Conservation (phyloP, 2,329 filamentous ascomycete species). For the Akanthomyces lecanii region DNA sequence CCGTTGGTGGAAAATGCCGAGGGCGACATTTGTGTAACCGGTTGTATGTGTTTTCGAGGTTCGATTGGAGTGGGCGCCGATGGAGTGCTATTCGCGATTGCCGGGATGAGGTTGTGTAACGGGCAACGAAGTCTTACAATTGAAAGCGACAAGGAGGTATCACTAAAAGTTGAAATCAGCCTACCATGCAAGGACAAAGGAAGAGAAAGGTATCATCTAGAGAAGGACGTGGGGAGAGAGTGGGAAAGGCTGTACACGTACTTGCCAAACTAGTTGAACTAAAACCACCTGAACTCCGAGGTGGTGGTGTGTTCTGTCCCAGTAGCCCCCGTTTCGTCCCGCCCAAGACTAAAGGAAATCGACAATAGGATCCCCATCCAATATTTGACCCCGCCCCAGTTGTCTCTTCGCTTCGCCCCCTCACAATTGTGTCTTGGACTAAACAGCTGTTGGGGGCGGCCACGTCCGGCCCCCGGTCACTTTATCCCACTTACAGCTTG, state of each 20-base stretch:
- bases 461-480: not conserved
- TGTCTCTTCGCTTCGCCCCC: not conserved
- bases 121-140: not conserved
- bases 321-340: not conserved
- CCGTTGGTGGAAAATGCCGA: slow-evolving; percentile 16
- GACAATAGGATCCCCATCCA: not conserved
- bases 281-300: not conserved
- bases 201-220: not conserved
- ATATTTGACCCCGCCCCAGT: not conserved
- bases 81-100: no score
- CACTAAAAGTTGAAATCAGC: not conserved
- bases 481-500: no score
- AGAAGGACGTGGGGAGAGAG: not conserved
- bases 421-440: not conserved
- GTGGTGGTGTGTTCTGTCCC: not conserved
- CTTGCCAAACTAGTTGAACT: not conserved
- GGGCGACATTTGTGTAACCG: slow-evolving; percentile 12
- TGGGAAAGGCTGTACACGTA: slow-evolving; percentile 6
- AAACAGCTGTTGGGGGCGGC: not conserved
- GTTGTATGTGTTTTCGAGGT: not conserved
- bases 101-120: not conserved
- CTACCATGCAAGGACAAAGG: not conserved
- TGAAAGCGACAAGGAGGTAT: not conserved
- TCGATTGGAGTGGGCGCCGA: no score
- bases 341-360: not conserved